Base-by-base conservation (phyloP, 2,329 filamentous ascomycete genomes). In the Fusarium sp. region DNA sequence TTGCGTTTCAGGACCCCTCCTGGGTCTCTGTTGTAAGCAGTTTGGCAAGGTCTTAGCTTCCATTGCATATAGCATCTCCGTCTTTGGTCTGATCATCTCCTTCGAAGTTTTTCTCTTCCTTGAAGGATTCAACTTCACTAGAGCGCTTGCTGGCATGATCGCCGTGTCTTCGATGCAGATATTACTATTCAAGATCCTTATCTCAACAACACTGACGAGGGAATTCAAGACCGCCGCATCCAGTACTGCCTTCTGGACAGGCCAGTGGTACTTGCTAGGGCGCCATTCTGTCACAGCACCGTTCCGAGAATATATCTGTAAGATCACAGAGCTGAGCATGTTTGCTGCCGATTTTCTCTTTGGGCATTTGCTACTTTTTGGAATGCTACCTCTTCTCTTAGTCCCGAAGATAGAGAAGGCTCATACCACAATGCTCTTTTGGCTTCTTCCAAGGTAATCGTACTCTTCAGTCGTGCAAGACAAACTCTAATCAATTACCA, bases 1-100 rank as follows among this genome's bases (percentile, higher is more conserved):
- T 49, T 99, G 96, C 79, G 98, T 93, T 81, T 98, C 98, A 92
- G 96, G 96, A 64, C 96, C 96, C 1, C 70, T 99, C 16, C 87
- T 99, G 50, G 92, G 93, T 84, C 97, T 99, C 93, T 99, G 96
- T 85, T 99, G 96, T 89, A 98, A 99, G 90, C 98, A 98, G 81
- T 98, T 98, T 68, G 96, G 96, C 77, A 92, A 93, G 52, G 96
- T 99, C 5, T 85, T 99, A 31, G 96, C 96, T 10, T 96, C 90
- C 54, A 97, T 99, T 78, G 95, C 95, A 1, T 96, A 99, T 80
- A 94, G 87, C 38, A 83, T 96, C 39, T 91, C 96, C 12, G 96
- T 98, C 68, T 88, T 99, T 70, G 88, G 94, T 80, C 88, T 98
- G 18, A 84, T 99, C 15, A 85, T 93, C 47, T 91, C 97, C 80